Evolutionary conservation across 495 filamentous ascomycete species (phyloP).

Genomic region (Daldinia vernicosa): DNA sequence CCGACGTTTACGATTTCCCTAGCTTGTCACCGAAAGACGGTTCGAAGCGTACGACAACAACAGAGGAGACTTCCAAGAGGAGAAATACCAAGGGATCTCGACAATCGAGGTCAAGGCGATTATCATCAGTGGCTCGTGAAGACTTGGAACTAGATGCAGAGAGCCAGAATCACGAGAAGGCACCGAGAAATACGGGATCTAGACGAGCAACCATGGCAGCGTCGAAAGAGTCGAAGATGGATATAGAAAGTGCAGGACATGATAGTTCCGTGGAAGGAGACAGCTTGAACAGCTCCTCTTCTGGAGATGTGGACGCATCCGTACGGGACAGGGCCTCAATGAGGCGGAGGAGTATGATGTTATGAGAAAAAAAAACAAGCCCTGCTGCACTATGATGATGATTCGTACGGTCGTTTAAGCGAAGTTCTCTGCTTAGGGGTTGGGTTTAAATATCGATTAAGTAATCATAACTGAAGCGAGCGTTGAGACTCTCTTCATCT

Average conservation of each 20-base stretch:
- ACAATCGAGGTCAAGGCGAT: conserved; percentile 41
- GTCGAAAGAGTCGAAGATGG: conserved; percentile 45
- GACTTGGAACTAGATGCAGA: conserved; percentile 34
- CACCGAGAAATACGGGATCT: conserved; percentile 12
- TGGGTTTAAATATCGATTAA: conserved; percentile 20
- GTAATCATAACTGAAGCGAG: conserved; percentile 13
- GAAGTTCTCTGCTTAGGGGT: conserved; percentile 9
- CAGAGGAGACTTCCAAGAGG: conserved; percentile 28
- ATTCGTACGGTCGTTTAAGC: conserved; percentile 29
- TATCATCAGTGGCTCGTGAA: conserved; percentile 39
- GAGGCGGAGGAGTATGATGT: conserved; percentile 65
- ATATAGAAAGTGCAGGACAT: conserved; percentile 20
- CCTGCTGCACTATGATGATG: conserved; percentile 28
- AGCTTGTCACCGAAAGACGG: conserved; percentile 41
- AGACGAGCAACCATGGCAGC: conserved; percentile 54
- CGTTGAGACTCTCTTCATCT: conserved; percentile 3
- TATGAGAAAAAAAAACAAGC: conserved; percentile 51
- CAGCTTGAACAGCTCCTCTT: conserved; percentile 30
- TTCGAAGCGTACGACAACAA: conserved; percentile 17
- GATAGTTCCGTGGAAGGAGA: conserved; percentile 39
- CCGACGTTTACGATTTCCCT: conserved; percentile 50
- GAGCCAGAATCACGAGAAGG: conserved; percentile 29
- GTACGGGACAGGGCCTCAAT: conserved; percentile 31
- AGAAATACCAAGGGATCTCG: conserved; percentile 24
- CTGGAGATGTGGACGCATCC: conserved; percentile 16